Conservation (phyloP, 2,329 filamentous ascomycete species). For the Colletotrichum australisinense region DNA sequence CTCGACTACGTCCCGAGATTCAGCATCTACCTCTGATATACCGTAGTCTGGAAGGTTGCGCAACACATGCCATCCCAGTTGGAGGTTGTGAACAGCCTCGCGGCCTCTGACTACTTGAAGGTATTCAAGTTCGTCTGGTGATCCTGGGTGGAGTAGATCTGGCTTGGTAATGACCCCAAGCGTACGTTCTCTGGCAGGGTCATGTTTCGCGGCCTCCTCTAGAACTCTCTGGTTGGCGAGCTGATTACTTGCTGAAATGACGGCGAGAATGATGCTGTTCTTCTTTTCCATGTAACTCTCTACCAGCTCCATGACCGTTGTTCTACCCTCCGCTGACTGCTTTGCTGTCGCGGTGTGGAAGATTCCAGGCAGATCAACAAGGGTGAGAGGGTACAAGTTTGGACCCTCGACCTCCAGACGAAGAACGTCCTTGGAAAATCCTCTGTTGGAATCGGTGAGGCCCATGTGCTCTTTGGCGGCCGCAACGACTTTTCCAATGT, state of each 20-base stretch:
- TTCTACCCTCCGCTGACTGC: slow-evolving; percentile 44
- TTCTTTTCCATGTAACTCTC: slow-evolving; percentile 65
- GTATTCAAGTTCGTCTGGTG: slow-evolving; percentile 52
- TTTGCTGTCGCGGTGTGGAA: slow-evolving; percentile 46
- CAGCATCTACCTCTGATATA: slow-evolving; percentile 27
- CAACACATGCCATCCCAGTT: slow-evolving; percentile 65
- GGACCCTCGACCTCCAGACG: slow-evolving; percentile 59
- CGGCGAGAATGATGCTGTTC: slow-evolving; percentile 70
- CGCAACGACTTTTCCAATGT: slow-evolving; percentile 61
- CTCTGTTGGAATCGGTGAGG: slow-evolving; percentile 42
- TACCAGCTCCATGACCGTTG: slow-evolving; percentile 51
- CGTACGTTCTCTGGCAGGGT: slow-evolving; percentile 58
- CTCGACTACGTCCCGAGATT: slow-evolving; percentile 45
- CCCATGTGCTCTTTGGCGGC: slow-evolving; percentile 64
- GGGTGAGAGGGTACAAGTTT: slow-evolving; percentile 56
- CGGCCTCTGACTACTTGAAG: slow-evolving; percentile 47
- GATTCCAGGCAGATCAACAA: slow-evolving; percentile 67
- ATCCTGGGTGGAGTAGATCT: slow-evolving; percentile 53
- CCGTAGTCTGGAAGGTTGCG: slow-evolving; percentile 55
- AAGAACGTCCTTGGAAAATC: slow-evolving; percentile 59
- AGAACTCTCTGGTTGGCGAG: slow-evolving; percentile 64
- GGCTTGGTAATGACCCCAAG: slow-evolving; percentile 70
- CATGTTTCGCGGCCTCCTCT: slow-evolving; percentile 53
- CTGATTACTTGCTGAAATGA: slow-evolving; percentile 61
- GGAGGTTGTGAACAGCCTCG: slow-evolving; percentile 43